Percentiles rank a stretch among this genome's conserved stretches.
Evolutionary conservation across 495 filamentous ascomycete species (phyloP).

Genomic region (Penicillium robsamsonii): DNA sequence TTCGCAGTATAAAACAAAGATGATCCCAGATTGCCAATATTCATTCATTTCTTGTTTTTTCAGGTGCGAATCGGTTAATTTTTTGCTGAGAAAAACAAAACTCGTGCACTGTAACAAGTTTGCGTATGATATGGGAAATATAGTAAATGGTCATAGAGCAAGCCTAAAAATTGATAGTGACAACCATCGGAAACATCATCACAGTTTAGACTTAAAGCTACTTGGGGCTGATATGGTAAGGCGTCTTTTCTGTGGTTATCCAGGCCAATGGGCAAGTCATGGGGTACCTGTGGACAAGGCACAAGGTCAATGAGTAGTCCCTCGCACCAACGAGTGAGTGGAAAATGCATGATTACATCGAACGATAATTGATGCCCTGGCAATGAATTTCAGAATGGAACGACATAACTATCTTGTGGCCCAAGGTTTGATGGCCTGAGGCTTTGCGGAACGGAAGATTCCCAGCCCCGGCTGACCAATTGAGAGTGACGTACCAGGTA

Average conservation of each 20-base stretch:
- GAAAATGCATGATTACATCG: not conserved
- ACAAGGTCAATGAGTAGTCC: not conserved
- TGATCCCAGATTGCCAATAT: not conserved
- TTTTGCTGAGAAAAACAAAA: not conserved
- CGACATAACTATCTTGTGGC: no score
- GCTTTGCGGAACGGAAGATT: constrained; percentile 27
- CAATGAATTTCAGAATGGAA: no score
- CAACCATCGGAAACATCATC: not conserved
- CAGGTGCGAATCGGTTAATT: not conserved
- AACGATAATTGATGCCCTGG: not conserved
- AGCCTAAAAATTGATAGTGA: not conserved
- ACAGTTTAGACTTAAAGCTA: not conserved
- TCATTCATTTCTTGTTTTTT: not conserved
- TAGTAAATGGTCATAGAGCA: not conserved
- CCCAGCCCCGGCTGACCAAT: constrained; percentile 44
- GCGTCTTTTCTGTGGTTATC: no score
- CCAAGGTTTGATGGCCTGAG: no score
- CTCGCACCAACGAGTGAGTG: not conserved
- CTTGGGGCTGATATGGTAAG: no score
- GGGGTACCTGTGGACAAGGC: no score
- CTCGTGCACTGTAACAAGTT: not conserved
- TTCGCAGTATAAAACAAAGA: not conserved
- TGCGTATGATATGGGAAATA: not conserved
- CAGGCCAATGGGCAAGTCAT: not conserved
- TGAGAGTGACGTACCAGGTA: constrained; percentile 45